phyloP scores from a whole-genome alignment of 306 rosid genomes.

The Pachyrhizus erosus region DNA sequence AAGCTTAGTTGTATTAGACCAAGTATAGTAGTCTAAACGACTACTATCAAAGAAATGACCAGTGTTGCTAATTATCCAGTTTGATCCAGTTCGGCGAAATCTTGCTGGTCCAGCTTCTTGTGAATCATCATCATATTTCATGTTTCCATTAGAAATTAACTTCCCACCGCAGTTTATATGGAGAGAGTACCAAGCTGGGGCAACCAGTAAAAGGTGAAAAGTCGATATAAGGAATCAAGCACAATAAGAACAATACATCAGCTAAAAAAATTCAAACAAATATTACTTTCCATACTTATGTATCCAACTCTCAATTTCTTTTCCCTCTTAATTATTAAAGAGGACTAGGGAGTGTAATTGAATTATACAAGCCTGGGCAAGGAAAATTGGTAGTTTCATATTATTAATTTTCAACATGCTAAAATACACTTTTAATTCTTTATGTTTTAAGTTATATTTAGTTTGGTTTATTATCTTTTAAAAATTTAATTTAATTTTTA shows the following conservation, averaged over 20 bases:
- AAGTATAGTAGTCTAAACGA: conserved; percentile 26
- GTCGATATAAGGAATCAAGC: not conserved
- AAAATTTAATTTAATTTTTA: no score
- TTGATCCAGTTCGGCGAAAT: conserved; percentile 36
- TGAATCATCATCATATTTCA: conserved; percentile 54
- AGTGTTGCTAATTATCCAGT: conserved; percentile 72
- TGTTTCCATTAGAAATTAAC: conserved; percentile 30
- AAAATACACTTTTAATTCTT: no score
- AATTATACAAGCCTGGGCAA: not conserved
- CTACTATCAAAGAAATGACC: conserved; percentile 60
- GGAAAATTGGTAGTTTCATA: not conserved
- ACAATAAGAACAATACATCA: not conserved
- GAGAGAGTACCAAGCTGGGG: conserved; percentile 53
- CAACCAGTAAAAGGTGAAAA: not conserved
- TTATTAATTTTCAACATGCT: not conserved
- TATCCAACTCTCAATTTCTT: not conserved
- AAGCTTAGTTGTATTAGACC: conserved; percentile 52
- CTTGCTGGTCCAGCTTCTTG: conserved; percentile 47
- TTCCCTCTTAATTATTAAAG: not conserved
- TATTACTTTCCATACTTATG: not conserved
- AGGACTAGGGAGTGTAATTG: not conserved
- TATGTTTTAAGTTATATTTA: no score
- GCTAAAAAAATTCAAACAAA: not conserved
- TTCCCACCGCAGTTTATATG: conserved; percentile 76
- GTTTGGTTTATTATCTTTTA: no score